phyloP scores from a whole-genome alignment of 352 stramenopile genomes.

The Phytophthora citrophthora region DNA sequence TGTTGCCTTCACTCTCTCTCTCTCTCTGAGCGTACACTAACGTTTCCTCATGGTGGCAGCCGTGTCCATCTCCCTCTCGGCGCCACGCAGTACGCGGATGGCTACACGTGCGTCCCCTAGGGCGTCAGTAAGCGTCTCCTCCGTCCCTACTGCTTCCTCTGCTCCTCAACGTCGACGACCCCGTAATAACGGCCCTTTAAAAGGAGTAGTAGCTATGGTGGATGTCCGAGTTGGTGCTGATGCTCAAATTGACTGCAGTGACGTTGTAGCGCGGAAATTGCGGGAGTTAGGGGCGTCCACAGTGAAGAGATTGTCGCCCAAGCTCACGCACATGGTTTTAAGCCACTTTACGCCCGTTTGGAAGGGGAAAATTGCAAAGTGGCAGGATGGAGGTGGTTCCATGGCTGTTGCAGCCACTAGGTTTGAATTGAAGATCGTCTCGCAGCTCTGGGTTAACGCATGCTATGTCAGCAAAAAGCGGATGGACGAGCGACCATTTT shows the following conservation, averaged over 20 bases:
- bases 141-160: slow-evolving; percentile 5
- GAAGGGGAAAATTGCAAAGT: slow-evolving; percentile 80
- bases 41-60: slow-evolving; percentile 51
- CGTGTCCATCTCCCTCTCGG: slow-evolving; percentile 66
- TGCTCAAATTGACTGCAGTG: slow-evolving; percentile 82
- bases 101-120: slow-evolving; percentile 6
- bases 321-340: slow-evolving; percentile 81
- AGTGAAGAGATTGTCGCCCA: slow-evolving; percentile 66
- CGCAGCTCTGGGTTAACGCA: slow-evolving; percentile 84
- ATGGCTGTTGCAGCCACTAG: slow-evolving; percentile 34
- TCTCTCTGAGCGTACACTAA: not conserved
- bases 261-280: slow-evolving; percentile 74
- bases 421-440: slow-evolving; percentile 74
- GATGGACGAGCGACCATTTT: slow-evolving; percentile 78
- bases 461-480: slow-evolving; percentile 76
- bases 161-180: slow-evolving; percentile 21
- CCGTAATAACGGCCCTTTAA: slow-evolving; percentile 29
- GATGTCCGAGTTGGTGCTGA: slow-evolving; percentile 75
- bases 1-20: not conserved
- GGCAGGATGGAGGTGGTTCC: slow-evolving; percentile 48
- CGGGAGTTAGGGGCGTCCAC: slow-evolving; percentile 68
- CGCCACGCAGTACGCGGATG: slow-evolving; percentile 10
- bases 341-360: slow-evolving; percentile 68
- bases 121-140: not conserved
- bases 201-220: slow-evolving; percentile 73